Conservation (phyloP, 768 basidiomycete species). For the Rhodotorula taiwanensis region DNA sequence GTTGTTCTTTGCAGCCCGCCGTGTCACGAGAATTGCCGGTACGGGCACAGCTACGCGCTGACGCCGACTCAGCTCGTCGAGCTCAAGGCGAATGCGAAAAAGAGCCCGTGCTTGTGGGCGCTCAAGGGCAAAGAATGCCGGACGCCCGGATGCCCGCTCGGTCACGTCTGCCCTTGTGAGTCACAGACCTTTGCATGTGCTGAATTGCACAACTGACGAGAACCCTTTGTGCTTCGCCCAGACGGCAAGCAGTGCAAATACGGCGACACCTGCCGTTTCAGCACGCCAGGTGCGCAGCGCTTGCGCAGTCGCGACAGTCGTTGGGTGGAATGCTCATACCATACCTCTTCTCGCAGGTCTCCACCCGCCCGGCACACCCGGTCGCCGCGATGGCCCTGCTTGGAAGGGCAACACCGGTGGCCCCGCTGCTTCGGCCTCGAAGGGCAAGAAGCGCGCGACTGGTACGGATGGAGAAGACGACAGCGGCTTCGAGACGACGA, state of each 20-base stretch:
- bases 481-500: conserved; percentile 12
- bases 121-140: conserved; percentile 17
- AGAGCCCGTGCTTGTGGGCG: conserved; percentile 20
- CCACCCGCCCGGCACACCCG: conserved; percentile 20
- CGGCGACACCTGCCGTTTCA: conserved; percentile 17
- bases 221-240: too few species aligned
- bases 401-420: neutral
- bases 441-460: neutral
- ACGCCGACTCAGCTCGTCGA: conserved; percentile 7
- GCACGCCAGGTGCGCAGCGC: conserved; percentile 16
- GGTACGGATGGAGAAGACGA: neutral
- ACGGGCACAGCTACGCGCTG: conserved; percentile 21
- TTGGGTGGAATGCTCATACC: too few species aligned
- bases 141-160: conserved; percentile 3
- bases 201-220: too few species aligned
- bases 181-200: too few species aligned
- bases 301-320: too few species aligned
- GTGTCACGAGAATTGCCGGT: conserved; percentile 8
- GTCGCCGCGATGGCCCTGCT: conserved; percentile 4
- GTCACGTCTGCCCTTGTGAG: conserved; percentile 27
- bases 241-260: conserved; percentile 6
- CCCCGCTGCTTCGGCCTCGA: too few species aligned
- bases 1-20: conserved; percentile 3
- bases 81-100: conserved; percentile 17
- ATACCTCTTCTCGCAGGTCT: conserved; percentile 3